Evolutionary conservation across 2,329 filamentous ascomycete genomes (phyloP).

Genomic region (Colletotrichum acutatum): DNA sequence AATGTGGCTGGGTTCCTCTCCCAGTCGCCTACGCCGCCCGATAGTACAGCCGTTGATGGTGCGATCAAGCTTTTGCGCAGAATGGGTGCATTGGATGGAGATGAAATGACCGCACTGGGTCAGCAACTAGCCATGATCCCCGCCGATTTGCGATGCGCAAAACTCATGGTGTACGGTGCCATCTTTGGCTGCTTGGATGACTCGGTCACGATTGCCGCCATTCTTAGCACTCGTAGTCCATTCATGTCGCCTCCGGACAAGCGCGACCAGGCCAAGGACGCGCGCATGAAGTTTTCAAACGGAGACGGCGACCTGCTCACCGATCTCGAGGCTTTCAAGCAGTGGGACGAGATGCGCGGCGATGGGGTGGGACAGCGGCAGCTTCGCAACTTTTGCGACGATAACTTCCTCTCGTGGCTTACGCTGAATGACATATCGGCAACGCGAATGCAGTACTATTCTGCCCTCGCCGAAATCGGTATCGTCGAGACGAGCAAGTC

Average conservation of each 20-base stretch:
- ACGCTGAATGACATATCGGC: conserved; percentile 90
- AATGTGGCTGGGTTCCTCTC: conserved; percentile 86
- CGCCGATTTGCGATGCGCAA: conserved; percentile 90
- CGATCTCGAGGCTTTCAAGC: conserved; percentile 84
- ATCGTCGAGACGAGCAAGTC: conserved; percentile 66
- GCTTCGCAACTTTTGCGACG: conserved; percentile 81
- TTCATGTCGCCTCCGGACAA: conserved; percentile 88
- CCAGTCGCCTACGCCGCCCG: conserved; percentile 89
- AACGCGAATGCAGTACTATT: conserved; percentile 86
- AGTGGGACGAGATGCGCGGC: conserved; percentile 78
- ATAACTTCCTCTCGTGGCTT: conserved; percentile 85
- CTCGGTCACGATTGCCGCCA: conserved; percentile 88
- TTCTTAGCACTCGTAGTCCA: conserved; percentile 88
- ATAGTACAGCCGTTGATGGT: conserved; percentile 84
- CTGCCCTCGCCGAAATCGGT: conserved; percentile 85
- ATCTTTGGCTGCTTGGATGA: conserved; percentile 94
- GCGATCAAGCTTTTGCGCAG: conserved; percentile 82
- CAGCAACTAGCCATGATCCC: conserved; percentile 95
- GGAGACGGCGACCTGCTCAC: conserved; percentile 90
- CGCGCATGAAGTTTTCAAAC: conserved; percentile 77
- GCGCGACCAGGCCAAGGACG: conserved; percentile 83
- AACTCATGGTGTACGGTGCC: conserved; percentile 94
- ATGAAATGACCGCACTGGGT: conserved; percentile 89
- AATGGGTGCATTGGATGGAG: conserved; percentile 89
- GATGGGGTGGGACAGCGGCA: conserved; percentile 70